Percentiles rank a stretch among this genome's conserved stretches.
Evolutionary conservation across 2,329 filamentous ascomycete genomes (phyloP).

Genomic region (Fusarium buxicola): DNA sequence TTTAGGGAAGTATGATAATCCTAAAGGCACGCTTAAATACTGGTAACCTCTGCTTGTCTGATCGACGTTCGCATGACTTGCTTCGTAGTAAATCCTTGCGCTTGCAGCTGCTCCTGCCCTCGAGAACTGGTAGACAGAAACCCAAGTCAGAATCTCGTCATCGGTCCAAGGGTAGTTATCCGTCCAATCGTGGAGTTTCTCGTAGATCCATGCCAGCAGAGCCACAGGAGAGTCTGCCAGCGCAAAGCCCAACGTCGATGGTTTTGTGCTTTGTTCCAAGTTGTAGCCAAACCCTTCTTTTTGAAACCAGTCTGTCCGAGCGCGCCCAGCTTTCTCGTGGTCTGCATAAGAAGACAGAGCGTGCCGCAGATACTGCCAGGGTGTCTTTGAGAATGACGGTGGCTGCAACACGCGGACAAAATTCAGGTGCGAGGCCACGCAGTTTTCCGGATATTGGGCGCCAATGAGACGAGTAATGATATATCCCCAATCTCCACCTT

Average conservation of each 20-base stretch:
- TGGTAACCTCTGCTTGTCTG: slow-evolving; percentile 17
- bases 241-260: slow-evolving; percentile 77
- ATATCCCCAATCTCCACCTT: slow-evolving; percentile 80
- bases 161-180: slow-evolving; percentile 79
- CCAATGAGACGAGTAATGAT: slow-evolving; percentile 73
- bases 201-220: slow-evolving; percentile 81
- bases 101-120: slow-evolving; percentile 75
- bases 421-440: slow-evolving; percentile 58
- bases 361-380: slow-evolving; percentile 65
- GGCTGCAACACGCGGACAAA: slow-evolving; percentile 65
- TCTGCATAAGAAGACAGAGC: slow-evolving; percentile 64
- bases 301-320: slow-evolving; percentile 67
- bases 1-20: slow-evolving; percentile 66
- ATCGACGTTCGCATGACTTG: slow-evolving; percentile 54
- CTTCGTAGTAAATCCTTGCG: slow-evolving; percentile 79
- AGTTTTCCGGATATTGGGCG: slow-evolving; percentile 68
- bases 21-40: slow-evolving; percentile 55
- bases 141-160: slow-evolving; percentile 81
- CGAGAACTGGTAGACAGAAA: slow-evolving; percentile 78
- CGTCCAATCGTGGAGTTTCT: slow-evolving; percentile 83
- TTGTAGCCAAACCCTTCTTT: slow-evolving; percentile 59
- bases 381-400: slow-evolving; percentile 63
- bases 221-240: slow-evolving; percentile 77
- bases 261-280: slow-evolving; percentile 67
- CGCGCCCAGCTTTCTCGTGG: slow-evolving; percentile 55